Percentiles rank a stretch among this genome's conserved stretches.
Conservation (phyloP, 2,329 filamentous ascomycete species). For the Phaeophleospora eucalypticola region DNA sequence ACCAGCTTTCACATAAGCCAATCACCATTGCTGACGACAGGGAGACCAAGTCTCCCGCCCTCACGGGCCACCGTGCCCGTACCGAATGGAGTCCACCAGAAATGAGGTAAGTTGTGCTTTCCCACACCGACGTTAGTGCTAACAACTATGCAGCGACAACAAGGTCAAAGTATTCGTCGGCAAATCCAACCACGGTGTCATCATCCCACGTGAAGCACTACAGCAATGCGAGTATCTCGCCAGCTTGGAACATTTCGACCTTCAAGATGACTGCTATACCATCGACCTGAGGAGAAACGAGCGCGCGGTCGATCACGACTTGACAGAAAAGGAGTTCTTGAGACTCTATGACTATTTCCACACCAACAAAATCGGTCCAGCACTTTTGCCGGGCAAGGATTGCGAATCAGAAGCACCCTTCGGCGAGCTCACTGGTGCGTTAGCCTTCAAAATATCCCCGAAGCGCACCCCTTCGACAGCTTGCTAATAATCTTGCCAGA, state of each 20-base stretch:
- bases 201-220: not conserved
- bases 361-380: conserved; percentile 11
- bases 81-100: not conserved
- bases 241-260: not conserved
- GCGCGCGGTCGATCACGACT: not conserved
- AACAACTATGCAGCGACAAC: too few relatives aligned
- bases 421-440: not conserved
- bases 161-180: conserved; percentile 6
- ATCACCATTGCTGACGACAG: too few relatives aligned
- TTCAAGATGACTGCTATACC: not conserved
- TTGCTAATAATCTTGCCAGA: not conserved
- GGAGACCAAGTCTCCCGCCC: too few relatives aligned
- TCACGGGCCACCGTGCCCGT: too few relatives aligned
- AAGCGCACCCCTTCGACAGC: not conserved
- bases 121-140: not conserved
- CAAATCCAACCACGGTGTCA: not conserved
- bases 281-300: conserved; percentile 9
- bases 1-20: too few relatives aligned
- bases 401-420: conserved; percentile 1
- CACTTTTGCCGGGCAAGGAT: not conserved
- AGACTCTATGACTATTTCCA: conserved; percentile 7
- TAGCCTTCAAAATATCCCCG: not conserved
- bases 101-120: conserved; percentile 1
- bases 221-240: conserved; percentile 9
- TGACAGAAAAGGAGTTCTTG: conserved; percentile 6